phyloP scores from a whole-genome alignment of 176 grass and related monocot genomes.

The Rhynchospora tenuis region DNA sequence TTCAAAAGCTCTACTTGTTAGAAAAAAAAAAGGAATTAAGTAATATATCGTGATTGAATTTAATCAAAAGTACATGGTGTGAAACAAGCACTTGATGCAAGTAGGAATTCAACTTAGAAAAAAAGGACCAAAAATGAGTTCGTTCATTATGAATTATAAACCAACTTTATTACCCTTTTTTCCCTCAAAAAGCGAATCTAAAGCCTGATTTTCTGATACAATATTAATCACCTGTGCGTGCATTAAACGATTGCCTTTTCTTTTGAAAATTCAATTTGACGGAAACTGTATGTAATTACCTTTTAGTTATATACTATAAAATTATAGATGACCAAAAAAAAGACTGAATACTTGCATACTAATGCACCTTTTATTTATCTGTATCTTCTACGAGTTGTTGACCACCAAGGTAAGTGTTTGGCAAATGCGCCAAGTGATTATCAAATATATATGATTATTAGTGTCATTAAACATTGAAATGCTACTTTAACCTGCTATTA shows the following conservation, averaged over 20 bases:
- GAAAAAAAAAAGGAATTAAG: no score
- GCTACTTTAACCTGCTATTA: not conserved
- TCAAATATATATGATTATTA: not conserved
- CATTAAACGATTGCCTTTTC: no score
- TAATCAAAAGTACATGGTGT: not conserved
- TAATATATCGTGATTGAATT: not conserved
- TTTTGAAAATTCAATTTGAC: not conserved
- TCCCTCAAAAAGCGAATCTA: not conserved
- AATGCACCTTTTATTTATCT: not conserved
- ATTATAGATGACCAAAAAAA: not conserved
- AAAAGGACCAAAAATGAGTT: not conserved
- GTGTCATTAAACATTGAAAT: not conserved
- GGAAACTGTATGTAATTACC: no score
- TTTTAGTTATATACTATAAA: not conserved
- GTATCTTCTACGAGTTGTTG: not conserved
- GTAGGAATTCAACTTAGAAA: not conserved
- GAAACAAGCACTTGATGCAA: not conserved
- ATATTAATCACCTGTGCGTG: no score
- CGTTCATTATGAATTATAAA: not conserved
- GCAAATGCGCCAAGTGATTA: not conserved
- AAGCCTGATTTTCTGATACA: not conserved
- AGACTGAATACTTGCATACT: not conserved
- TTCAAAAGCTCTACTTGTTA: no score
- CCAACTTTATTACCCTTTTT: not conserved
- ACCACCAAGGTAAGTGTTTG: not conserved